Percentiles rank a stretch among this genome's conserved stretches.
phyloP scores from a whole-genome alignment of 2,329 filamentous ascomycete genomes.

The Cordyceps fumosorosea region DNA sequence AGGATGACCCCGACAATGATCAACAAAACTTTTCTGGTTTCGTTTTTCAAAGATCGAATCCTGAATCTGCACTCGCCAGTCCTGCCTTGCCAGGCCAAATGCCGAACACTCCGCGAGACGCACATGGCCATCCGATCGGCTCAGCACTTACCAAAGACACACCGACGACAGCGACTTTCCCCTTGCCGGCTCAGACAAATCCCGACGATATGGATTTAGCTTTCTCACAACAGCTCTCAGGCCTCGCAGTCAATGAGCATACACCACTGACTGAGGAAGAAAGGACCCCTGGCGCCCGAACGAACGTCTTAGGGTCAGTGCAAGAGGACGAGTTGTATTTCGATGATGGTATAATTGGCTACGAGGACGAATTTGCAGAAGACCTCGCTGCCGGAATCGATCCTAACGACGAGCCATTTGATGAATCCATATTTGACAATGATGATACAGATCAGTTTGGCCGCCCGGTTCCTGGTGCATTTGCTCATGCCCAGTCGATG shows the following conservation, averaged over 20 bases:
- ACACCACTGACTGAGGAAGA: neutral
- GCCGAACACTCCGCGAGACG: conserved; percentile 52
- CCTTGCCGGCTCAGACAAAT: conserved; percentile 8
- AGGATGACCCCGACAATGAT: conserved; percentile 44
- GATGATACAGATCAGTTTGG: conserved; percentile 58
- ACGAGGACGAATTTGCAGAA: conserved; percentile 38
- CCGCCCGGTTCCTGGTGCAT: conserved; percentile 51
- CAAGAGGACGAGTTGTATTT: conserved; percentile 59
- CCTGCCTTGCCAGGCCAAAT: conserved; percentile 41
- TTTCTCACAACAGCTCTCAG: conserved; percentile 3
- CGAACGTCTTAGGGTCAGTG: neutral
- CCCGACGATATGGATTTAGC: neutral
- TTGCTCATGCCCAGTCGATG: conserved; percentile 45
- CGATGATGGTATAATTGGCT: conserved; percentile 54
- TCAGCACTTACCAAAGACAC: conserved; percentile 48
- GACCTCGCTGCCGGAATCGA: conserved; percentile 34
- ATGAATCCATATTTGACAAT: conserved; percentile 68
- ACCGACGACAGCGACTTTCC: conserved; percentile 18
- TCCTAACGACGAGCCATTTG: conserved; percentile 53
- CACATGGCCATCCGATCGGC: conserved; percentile 48
- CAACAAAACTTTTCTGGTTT: conserved; percentile 54
- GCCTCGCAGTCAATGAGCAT: neutral
- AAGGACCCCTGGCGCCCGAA: neutral
- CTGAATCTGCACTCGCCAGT: conserved; percentile 40
- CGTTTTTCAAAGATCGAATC: conserved; percentile 38